A percentile compares a stretch with the other conserved stretches of the same genome.
phyloP scores from a whole-genome alignment of 2,329 filamentous ascomycete species.

The Aspergillus sp. region DNA sequence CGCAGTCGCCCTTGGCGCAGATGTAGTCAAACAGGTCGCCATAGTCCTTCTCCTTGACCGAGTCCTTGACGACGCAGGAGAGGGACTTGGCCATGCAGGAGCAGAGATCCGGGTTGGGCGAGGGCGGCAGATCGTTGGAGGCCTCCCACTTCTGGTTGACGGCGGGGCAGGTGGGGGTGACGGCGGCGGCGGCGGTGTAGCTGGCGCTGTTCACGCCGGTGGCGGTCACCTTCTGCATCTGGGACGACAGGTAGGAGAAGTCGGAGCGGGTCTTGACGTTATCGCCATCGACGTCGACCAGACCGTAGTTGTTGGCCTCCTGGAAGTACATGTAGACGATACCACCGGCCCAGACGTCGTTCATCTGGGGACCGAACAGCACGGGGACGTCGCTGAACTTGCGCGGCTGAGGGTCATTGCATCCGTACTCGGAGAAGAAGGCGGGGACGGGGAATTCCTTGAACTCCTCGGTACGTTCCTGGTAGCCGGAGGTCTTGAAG shows the following conservation, averaged over 20 bases:
- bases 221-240: slow-evolving; percentile 67
- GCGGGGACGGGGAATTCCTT: slow-evolving; percentile 83
- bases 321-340: slow-evolving; percentile 99
- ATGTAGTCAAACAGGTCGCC: slow-evolving; percentile 64
- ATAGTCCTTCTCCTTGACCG: slow-evolving; percentile 52
- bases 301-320: slow-evolving; percentile 79
- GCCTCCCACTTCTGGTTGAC: slow-evolving; percentile 67
- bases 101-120: slow-evolving; percentile 76
- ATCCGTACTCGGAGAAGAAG: slow-evolving; percentile 99
- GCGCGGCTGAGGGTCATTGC: slow-evolving; percentile 72
- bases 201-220: slow-evolving; percentile 61
- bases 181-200: slow-evolving; percentile 73
- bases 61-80: slow-evolving; percentile 63
- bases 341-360: slow-evolving; percentile 83
- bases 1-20: slow-evolving; percentile 38
- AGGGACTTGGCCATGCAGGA: slow-evolving; percentile 77
- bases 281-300: slow-evolving; percentile 61
- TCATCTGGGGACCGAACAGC: slow-evolving; percentile 80
- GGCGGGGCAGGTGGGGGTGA: slow-evolving; percentile 67
- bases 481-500: slow-evolving; percentile 74
- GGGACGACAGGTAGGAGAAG: slow-evolving; percentile 68
- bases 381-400: slow-evolving; percentile 80
- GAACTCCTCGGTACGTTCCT: slow-evolving; percentile 82
- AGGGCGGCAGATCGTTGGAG: slow-evolving; percentile 68
- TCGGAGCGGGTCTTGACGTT: slow-evolving; percentile 67